Evolutionary conservation across 805 yeast genomes (phyloP), one percentile per base, ranked within the genome.

Genomic region (Nakazawaea ishiwadae): DNA sequence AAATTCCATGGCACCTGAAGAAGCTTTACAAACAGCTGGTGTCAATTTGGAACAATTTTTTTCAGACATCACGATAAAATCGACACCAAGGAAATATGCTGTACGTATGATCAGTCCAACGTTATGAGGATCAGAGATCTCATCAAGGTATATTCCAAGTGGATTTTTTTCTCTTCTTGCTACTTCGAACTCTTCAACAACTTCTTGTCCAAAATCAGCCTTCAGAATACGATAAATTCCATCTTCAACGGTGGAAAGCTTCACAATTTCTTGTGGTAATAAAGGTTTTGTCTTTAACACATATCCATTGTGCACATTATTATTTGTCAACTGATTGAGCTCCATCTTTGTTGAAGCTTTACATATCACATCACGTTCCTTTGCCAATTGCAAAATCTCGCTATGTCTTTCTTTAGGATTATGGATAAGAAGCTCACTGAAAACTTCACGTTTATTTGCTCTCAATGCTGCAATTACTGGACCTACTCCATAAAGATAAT

Each of bases 81-180:
- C 96, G 2, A 72, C 95, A 7, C 96, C 96, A 11, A 88, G 65
- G 60, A 71, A 88, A 61, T 79, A 83, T 0, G 95, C 91, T 2
- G 89, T 75, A 55, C 96, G 66, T 21, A 85, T 61, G 32, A 88
- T 77, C 18, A 91, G 93, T 6, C 96, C 96, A 50, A 86, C 67
- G 56, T 88, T 88, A 56, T 86, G 95, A 0, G 96, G 91, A 58
- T 88, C 96, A 11, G 85, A 77, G 33, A 89, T 70, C 44, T 84
- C 87, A 58, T 88, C 96, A 19, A 88, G 61, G 51, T 72, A 87
- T 3, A 88, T 49, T 0, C 88, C 96, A 14, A 89, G 51, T 2
- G 96, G 95, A 51, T 61, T 60, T 14, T 55, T 54, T 28, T 60
- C 17, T 45, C 45, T 1, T 20, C 38, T 35, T 35, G 38, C 44